Conservation (phyloP, 2,329 filamentous ascomycete species). For the Hyphodiscus sp. region DNA sequence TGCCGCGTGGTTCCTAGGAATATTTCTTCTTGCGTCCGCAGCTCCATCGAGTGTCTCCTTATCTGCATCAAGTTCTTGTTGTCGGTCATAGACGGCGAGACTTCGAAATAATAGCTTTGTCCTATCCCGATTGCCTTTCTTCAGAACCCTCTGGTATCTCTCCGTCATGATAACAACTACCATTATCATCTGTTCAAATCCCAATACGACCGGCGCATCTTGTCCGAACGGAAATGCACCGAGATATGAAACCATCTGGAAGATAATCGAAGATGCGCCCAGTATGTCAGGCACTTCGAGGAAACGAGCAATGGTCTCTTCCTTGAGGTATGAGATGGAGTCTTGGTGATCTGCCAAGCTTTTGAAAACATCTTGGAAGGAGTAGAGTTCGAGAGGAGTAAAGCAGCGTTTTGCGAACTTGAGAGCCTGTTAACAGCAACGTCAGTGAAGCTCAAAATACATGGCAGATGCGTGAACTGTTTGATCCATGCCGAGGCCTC, state of each 20-base stretch:
- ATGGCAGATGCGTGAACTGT: too few species aligned
- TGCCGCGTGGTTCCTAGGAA: conserved; percentile 13
- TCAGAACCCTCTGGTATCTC: conserved; percentile 57
- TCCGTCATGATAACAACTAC: conserved; percentile 68
- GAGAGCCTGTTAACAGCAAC: conserved; percentile 39
- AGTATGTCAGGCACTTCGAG: conserved; percentile 68
- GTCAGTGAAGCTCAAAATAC: conserved; percentile 6
- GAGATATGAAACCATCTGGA: conserved; percentile 65
- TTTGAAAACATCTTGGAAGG: conserved; percentile 66
- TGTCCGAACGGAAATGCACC: conserved; percentile 68
- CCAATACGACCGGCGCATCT: conserved; percentile 63
- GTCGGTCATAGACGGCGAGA: conserved; percentile 64
- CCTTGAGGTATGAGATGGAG: conserved; percentile 58
- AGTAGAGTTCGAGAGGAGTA: conserved; percentile 65
- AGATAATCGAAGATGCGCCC: conserved; percentile 59
- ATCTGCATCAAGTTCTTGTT: conserved; percentile 14
- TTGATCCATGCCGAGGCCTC: too few species aligned
- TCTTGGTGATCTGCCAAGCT: conserved; percentile 60
- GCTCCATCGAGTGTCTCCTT: conserved; percentile 6
- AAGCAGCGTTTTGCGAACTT: conserved; percentile 66
- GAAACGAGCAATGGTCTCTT: conserved; percentile 64
- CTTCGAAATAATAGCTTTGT: conserved; percentile 64
- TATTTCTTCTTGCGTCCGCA: conserved; percentile 33
- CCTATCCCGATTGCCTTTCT: conserved; percentile 49
- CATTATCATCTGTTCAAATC: conserved; percentile 64